A percentile compares a stretch with the other conserved stretches of the same genome.
These are phyloP conservation scores for Mycena alexandri DNA, from an alignment of 768 basidiomycete genomes.

Conservation along the genomic window DNA sequence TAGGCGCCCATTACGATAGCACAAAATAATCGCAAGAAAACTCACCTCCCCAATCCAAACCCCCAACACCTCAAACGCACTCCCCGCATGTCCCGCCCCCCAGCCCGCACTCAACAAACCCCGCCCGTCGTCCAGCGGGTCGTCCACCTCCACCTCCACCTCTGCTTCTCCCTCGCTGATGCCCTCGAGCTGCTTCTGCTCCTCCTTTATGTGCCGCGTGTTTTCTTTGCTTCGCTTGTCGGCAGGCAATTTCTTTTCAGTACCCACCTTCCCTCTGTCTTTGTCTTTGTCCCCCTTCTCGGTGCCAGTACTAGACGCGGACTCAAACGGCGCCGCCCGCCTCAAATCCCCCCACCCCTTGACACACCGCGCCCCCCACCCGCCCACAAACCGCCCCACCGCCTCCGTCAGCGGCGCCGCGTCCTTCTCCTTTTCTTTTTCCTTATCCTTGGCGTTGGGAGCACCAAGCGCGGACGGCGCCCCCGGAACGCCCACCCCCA, in stretches of 20 bases:
- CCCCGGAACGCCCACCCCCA: background rate
- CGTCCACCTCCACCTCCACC: constrained; percentile 40
- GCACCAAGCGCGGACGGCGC: no score
- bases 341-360: constrained; percentile 32
- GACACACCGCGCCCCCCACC: constrained; percentile 58
- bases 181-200: constrained; percentile 37
- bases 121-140: constrained; percentile 69
- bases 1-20: constrained; percentile 7
- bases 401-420: constrained; percentile 47
- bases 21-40: constrained; percentile 26
- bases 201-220: constrained; percentile 31
- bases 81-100: constrained; percentile 86
- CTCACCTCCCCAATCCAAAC: constrained; percentile 76
- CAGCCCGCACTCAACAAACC: constrained; percentile 76
- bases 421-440: background rate
- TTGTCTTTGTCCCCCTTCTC: constrained; percentile 40
- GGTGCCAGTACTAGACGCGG: background rate
- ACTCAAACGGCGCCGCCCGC: constrained; percentile 35
- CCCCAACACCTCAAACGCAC: constrained; percentile 77
- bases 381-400: constrained; percentile 61
- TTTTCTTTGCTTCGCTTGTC: constrained; percentile 42
- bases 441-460: background rate
- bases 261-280: constrained; percentile 39
- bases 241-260: no score
- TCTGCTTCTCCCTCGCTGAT: constrained; percentile 37